Base-by-base conservation (phyloP, 2,329 filamentous ascomycete genomes). In the Fusarium scirpi region DNA sequence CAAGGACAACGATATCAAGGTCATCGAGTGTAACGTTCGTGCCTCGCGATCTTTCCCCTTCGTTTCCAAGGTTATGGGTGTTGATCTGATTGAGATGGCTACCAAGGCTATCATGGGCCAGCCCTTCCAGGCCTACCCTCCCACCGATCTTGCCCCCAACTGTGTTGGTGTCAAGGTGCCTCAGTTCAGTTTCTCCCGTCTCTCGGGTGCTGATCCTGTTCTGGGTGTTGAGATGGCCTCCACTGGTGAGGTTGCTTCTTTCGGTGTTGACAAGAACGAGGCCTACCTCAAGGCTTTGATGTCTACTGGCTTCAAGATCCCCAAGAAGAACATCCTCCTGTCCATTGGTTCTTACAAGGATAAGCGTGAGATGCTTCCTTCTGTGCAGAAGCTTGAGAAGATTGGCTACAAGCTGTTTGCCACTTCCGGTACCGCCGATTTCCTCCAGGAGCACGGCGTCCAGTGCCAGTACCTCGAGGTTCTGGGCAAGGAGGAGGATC, bases 1-100 rank as follows among this genome's bases (percentile, higher is more conserved):
- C 76, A 98, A 98, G 85, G 94, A 98, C 80, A 98, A 98, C 80
- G 95, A 98, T 73, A 98, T 99, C 86, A 98, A 98, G 86, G 96
- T 99, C 72, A 99, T 99, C 71, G 96, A 99, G 84, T 98, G 96
- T 83, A 99, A 99, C 77, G 96, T 98, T 65, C 91, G 96, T 69
- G 96, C 96, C 18, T 98, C 96, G 47, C 89, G 96, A 71, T 98
- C 95, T 1, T 98, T 98, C 87, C 96, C 96, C 67, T 99, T 99
- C 78, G 94, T 98, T 18, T 98, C 94, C 71, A 99, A 99, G 86
- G 94, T 97, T 73, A 98, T 97, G 93, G 94, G 94, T 54, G 93
- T 98, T 55, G 95, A 99, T 78, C 86, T 99, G 69, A 98, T 99
- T 72, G 95, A 98, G 85, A 94, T 99, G 93, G 96, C 96, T 29